Conservation (phyloP, 2,329 filamentous ascomycete species). For the Pseudogymnoascus sp. region DNA sequence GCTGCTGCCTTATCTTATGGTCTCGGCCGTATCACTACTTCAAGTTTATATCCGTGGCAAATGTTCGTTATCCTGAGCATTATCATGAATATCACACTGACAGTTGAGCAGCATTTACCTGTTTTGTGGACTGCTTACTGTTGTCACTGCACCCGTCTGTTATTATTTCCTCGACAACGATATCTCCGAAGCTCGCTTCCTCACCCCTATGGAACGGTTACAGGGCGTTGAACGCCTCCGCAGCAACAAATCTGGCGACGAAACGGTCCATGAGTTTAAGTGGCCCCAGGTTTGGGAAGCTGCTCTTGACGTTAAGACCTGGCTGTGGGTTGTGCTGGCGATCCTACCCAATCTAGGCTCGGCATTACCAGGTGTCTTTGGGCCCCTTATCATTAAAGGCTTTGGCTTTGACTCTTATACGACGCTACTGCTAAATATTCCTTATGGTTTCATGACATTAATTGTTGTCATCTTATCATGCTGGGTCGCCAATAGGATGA, state of each 20-base stretch:
- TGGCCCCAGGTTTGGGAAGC: slow-evolving; percentile 37
- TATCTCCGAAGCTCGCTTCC: slow-evolving; percentile 31
- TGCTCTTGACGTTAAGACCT: slow-evolving; percentile 28
- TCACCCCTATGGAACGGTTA: slow-evolving; percentile 42
- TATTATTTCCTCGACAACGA: background rate
- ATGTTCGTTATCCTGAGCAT: slow-evolving; percentile 32
- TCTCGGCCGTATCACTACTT: slow-evolving; percentile 46
- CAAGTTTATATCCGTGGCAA: slow-evolving; percentile 30
- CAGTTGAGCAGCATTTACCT: slow-evolving; percentile 40
- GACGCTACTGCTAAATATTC: slow-evolving; percentile 35
- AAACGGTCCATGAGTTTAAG: slow-evolving; percentile 46
- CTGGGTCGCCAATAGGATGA: slow-evolving; percentile 47
- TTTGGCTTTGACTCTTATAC: slow-evolving; percentile 33
- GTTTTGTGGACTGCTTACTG: slow-evolving; percentile 43
- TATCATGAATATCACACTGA: background rate
- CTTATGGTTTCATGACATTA: slow-evolving; percentile 44
- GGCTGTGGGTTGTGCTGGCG: slow-evolving; percentile 26
- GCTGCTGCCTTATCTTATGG: slow-evolving; percentile 37
- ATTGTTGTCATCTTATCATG: slow-evolving; percentile 50
- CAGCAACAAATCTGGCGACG: slow-evolving; percentile 46
- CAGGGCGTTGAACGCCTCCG: slow-evolving; percentile 46
- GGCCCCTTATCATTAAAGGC: slow-evolving; percentile 33
- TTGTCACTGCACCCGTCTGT: slow-evolving; percentile 31
- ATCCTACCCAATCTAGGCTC: slow-evolving; percentile 20
- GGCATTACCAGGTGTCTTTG: slow-evolving; percentile 23